Conservation (phyloP, 2,329 filamentous ascomycete species). For the Beauveria medogensis region DNA sequence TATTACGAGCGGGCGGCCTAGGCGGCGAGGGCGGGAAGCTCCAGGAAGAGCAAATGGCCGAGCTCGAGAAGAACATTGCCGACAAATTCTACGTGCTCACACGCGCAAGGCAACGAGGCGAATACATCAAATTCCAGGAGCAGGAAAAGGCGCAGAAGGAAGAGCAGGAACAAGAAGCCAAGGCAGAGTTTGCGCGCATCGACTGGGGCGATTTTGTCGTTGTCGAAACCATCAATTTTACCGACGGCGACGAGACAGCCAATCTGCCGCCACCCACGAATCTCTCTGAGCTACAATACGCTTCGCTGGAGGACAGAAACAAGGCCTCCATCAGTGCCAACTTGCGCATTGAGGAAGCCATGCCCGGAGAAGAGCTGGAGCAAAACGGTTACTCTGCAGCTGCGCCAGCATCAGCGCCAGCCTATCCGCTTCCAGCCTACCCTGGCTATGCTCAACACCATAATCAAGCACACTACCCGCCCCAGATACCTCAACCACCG, state of each 20-base stretch:
- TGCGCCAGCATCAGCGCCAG: constrained; percentile 24
- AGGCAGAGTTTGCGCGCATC: constrained; percentile 69
- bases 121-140: constrained; percentile 79
- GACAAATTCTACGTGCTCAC: constrained; percentile 76
- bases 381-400: constrained; percentile 38
- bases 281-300: constrained; percentile 84
- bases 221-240: constrained; percentile 90
- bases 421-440: constrained; percentile 37
- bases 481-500: constrained; percentile 20
- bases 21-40: constrained; percentile 60
- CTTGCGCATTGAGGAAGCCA: constrained; percentile 86
- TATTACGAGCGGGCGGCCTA: constrained; percentile 60
- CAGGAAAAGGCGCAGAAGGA: constrained; percentile 82
- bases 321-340: constrained; percentile 76
- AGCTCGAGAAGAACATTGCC: constrained; percentile 65
- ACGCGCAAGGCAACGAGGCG: constrained; percentile 75
- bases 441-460: constrained; percentile 32
- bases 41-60: constrained; percentile 62
- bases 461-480: constrained; percentile 22
- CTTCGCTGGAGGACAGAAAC: constrained; percentile 90
- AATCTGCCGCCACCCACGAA: constrained; percentile 84
- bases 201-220: constrained; percentile 98
- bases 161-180: constrained; percentile 77
- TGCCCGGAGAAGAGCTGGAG: constrained; percentile 67
- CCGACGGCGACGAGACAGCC: constrained; percentile 75